Conservation (phyloP, 345 rosid species). For the Hibiscus tridactylites region DNA sequence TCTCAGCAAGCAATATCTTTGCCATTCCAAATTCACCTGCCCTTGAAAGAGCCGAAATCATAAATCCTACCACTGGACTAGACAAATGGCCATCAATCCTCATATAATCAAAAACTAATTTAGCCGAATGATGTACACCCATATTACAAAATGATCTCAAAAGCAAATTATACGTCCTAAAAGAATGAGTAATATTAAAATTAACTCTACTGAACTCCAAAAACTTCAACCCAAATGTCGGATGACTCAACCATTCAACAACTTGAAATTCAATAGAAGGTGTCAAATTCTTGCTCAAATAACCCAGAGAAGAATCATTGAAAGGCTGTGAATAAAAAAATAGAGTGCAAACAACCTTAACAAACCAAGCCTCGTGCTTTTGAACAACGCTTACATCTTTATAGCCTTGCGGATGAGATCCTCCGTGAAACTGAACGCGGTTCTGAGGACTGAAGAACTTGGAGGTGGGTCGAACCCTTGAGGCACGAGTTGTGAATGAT, state of each 20-base stretch:
- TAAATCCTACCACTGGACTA: constrained; percentile 30
- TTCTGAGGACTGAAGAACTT: constrained; percentile 26
- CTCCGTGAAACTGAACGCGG: constrained; percentile 40
- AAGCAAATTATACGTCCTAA: constrained; percentile 49
- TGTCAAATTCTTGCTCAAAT: constrained; percentile 46
- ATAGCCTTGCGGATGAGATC: constrained; percentile 28
- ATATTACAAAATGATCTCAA: constrained; percentile 56
- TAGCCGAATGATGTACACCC: constrained; percentile 47
- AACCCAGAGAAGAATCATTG: constrained; percentile 33
- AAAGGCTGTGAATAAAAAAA: constrained; percentile 35
- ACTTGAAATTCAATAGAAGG: constrained; percentile 59
- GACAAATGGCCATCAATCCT: constrained; percentile 59
- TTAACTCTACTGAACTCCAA: constrained; percentile 56
- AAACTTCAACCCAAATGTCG: constrained; percentile 52
- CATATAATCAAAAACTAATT: constrained; percentile 47
- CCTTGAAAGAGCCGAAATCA: constrained; percentile 38
- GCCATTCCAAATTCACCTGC: constrained; percentile 40
- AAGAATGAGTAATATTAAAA: constrained; percentile 41
- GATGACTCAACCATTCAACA: constrained; percentile 41
- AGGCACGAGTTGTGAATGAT: constrained; percentile 22
- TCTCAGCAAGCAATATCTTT: constrained; percentile 42
- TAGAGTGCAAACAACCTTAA: constrained; percentile 58
- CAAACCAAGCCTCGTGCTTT: constrained; percentile 56
- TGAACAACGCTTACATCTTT: constrained; percentile 24
- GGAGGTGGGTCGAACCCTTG: constrained; percentile 62